Evolutionary conservation across 148 eudicot species (phyloP).

Genomic region (Fagopyrum tataricum): DNA sequence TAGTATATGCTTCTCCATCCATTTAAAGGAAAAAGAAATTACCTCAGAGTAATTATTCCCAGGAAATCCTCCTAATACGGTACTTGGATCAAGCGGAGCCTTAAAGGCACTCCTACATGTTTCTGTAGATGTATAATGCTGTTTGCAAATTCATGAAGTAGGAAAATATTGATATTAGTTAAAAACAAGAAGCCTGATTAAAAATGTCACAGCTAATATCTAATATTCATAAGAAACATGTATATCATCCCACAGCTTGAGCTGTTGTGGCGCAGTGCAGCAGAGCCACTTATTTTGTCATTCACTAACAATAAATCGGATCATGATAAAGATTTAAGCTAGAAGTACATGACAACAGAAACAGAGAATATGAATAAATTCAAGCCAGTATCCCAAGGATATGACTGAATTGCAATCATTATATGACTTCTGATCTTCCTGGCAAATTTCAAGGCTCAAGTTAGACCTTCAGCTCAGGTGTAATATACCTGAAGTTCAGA

Average conservation of each 20-base stretch:
- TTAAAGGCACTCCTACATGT: slow-evolving; percentile 63
- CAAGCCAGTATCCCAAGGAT: not conserved
- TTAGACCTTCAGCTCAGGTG: not conserved
- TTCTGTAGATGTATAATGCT: slow-evolving; percentile 65
- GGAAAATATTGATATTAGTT: slow-evolving; percentile 11
- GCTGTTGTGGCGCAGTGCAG: not conserved
- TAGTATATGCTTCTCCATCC: not conserved
- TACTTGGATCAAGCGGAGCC: slow-evolving; percentile 71
- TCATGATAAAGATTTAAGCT: not conserved
- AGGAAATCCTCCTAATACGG: slow-evolving; percentile 55
- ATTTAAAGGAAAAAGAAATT: slow-evolving; percentile 14
- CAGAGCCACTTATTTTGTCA: not conserved
- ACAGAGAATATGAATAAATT: not conserved
- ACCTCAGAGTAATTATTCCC: slow-evolving; percentile 64
- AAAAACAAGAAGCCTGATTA: not conserved
- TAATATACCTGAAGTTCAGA: not conserved
- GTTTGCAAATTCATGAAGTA: slow-evolving; percentile 19
- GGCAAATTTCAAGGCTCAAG: not conserved
- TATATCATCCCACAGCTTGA: not conserved
- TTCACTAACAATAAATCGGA: not conserved
- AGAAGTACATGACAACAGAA: not conserved
- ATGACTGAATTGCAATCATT: not conserved
- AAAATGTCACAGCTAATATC: not conserved
- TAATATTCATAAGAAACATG: not conserved
- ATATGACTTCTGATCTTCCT: not conserved